phyloP scores from a whole-genome alignment of 768 basidiomycete species.

The Boletus reticuloceps region DNA sequence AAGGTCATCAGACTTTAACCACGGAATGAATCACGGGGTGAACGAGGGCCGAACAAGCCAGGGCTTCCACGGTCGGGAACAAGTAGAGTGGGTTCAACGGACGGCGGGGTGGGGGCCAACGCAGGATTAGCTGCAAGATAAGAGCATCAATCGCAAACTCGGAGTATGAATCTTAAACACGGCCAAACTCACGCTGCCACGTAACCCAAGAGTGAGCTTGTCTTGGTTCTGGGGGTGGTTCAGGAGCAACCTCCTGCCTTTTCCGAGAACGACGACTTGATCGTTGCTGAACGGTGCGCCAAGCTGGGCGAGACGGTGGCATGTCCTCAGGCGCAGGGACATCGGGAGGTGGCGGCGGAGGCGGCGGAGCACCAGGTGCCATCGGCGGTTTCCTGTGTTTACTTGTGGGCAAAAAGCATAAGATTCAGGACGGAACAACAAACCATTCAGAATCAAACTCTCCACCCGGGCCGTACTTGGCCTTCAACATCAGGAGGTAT shows the following conservation, averaged over 20 bases:
- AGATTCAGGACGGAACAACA: constrained; percentile 3
- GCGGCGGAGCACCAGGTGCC: constrained; percentile 36
- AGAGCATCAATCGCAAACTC: constrained; percentile 2
- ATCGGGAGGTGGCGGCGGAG: constrained; percentile 42
- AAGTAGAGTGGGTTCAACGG: constrained; percentile 55
- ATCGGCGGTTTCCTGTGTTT: constrained; percentile 48
- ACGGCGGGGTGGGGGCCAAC: constrained; percentile 58
- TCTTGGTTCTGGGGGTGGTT: constrained; percentile 39
- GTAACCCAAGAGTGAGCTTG: constrained; percentile 54
- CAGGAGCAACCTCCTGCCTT: constrained; percentile 32
- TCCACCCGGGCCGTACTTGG: constrained; percentile 82
- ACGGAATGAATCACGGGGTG: constrained; percentile 46
- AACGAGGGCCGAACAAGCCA: constrained; percentile 77
- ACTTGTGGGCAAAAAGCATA: background rate
- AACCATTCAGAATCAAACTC: constrained; percentile 85
- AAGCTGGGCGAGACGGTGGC: constrained; percentile 51
- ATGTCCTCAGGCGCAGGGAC: constrained; percentile 44
- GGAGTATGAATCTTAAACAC: constrained; percentile 7
- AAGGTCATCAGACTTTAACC: constrained; percentile 4
- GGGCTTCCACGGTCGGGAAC: constrained; percentile 58
- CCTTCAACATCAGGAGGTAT: constrained; percentile 61
- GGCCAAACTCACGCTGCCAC: constrained; percentile 60
- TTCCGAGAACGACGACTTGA: constrained; percentile 44
- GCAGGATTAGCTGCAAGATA: constrained; percentile 52
- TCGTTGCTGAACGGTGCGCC: constrained; percentile 52